Percentiles rank a stretch among this genome's conserved stretches.
phyloP scores from a whole-genome alignment of 2,329 filamentous ascomycete species.

The Curvularia sp. region DNA sequence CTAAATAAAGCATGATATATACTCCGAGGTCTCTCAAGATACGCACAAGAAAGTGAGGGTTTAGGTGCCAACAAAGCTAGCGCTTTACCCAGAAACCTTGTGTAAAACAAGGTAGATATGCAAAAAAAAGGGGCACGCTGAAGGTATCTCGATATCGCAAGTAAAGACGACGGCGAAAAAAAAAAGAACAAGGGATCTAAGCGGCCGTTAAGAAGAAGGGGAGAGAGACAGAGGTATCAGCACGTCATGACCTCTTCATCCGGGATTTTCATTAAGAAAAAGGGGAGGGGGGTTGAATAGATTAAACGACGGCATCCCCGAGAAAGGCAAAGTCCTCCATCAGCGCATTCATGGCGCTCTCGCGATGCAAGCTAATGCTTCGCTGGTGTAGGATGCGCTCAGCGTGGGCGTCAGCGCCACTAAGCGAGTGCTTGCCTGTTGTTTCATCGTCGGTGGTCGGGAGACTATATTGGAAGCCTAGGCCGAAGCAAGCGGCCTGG shows the following conservation, averaged over 20 bases:
- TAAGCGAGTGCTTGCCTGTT: conserved; percentile 38
- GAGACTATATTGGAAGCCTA: conserved; percentile 46
- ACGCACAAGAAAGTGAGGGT: background rate
- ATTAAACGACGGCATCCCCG: conserved; percentile 33
- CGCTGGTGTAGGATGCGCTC: conserved; percentile 1
- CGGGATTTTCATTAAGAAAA: no score
- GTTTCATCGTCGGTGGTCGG: conserved; percentile 34
- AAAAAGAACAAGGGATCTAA: background rate
- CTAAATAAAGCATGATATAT: background rate
- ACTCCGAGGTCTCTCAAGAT: background rate
- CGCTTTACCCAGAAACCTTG: no score
- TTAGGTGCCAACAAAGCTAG: no score
- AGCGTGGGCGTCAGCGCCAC: conserved; percentile 16
- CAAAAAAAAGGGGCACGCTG: background rate
- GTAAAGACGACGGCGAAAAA: background rate
- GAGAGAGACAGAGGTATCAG: no score
- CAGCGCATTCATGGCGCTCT: conserved; percentile 34
- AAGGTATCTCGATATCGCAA: background rate
- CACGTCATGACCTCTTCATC: no score
- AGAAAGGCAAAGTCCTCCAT: conserved; percentile 47
- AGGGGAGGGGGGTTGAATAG: no score
- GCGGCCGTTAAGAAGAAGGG: background rate
- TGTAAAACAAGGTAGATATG: no score
- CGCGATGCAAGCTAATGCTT: conserved; percentile 26
- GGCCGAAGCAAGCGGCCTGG: conserved; percentile 42